Conservation (phyloP, 345 rosid genomes). For the Acer yangbiense region DNA sequence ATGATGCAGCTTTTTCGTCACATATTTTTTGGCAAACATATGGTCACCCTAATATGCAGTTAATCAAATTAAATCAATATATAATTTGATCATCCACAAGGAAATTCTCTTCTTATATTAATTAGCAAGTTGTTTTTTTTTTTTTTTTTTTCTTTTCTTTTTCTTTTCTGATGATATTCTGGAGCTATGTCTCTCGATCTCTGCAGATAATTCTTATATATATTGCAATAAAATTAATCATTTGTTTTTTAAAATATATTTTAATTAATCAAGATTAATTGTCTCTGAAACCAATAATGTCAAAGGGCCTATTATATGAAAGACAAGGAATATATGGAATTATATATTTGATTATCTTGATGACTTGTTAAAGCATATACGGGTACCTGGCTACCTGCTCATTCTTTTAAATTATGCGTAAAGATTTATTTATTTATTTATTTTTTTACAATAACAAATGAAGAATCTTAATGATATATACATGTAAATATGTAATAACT, state of each 20-base stretch:
- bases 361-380: background rate
- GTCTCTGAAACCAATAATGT: background rate
- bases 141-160: too few species aligned
- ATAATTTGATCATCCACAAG: background rate
- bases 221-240: background rate
- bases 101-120: background rate
- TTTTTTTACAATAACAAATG: background rate
- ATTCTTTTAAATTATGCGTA: background rate
- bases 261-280: background rate
- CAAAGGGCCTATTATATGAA: constrained; percentile 3
- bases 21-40: too few species aligned
- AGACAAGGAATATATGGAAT: background rate
- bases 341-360: background rate
- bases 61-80: background rate
- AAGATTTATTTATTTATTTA: background rate
- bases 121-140: background rate
- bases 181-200: background rate
- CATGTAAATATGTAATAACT: background rate
- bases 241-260: background rate
- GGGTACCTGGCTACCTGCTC: background rate
- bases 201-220: background rate
- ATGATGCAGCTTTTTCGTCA: background rate
- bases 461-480: background rate
- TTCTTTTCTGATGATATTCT: background rate
- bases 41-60: background rate